These are phyloP conservation scores for Phylloporus arenicola DNA, from an alignment of 768 basidiomycete genomes.

Conservation along the genomic window DNA sequence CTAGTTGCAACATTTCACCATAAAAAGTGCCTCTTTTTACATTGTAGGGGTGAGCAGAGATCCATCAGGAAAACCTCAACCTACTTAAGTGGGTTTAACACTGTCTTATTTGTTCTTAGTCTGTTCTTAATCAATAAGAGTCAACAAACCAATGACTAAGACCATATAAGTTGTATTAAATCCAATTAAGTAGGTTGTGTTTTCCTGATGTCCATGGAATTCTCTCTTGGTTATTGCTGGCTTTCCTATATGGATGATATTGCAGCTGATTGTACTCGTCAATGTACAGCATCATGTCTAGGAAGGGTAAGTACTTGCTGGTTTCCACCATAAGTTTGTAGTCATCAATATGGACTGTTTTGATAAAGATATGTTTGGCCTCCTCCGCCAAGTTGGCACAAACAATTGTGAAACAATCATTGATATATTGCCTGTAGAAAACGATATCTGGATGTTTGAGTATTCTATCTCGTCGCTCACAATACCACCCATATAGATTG, in stretches of 20 bases:
- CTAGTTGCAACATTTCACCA: neutral
- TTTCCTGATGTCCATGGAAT: slow-evolving; percentile 8
- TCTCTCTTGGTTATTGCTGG: neutral
- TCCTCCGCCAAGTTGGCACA: neutral
- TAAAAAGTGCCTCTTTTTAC: slow-evolving; percentile 7
- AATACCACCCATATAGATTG: slow-evolving; percentile 5
- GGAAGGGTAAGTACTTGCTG: neutral
- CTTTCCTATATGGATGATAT: neutral
- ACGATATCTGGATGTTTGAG: neutral
- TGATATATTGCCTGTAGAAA: slow-evolving; percentile 5
- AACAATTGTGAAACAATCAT: slow-evolving; percentile 1
- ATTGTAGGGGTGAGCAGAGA: neutral
- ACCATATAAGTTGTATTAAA: too few relatives aligned
- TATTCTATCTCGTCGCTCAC: neutral
- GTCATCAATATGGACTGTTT: too few relatives aligned
- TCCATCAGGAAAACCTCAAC: too few relatives aligned
- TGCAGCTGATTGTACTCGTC: neutral
- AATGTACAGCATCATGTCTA: neutral
- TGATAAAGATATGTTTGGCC: neutral
- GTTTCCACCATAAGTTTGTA: neutral
- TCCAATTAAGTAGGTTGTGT: too few relatives aligned
- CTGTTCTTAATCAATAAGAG: too few relatives aligned
- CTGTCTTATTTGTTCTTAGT: too few relatives aligned
- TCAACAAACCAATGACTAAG: too few relatives aligned
- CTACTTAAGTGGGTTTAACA: too few relatives aligned